Evolutionary conservation across 257 asterid species (phyloP).

Genomic region (Osmanthus fragrans): DNA sequence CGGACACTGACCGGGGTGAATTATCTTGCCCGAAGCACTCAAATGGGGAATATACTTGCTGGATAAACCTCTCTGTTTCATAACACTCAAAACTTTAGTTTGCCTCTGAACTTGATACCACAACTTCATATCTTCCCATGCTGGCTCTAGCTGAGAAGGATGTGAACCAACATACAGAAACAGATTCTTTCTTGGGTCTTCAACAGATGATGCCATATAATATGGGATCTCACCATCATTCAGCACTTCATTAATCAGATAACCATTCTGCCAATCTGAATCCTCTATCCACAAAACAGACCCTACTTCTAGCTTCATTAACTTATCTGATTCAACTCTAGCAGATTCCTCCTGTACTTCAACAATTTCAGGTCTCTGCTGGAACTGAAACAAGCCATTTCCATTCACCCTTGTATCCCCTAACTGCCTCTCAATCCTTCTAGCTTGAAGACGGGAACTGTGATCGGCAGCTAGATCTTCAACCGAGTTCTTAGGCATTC

Average conservation of each 20-base stretch:
- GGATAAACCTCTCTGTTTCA: conserved; percentile 86
- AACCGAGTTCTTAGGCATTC: conserved; percentile 64
- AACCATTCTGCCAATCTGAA: conserved; percentile 63
- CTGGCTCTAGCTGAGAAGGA: conserved; percentile 93
- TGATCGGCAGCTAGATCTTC: conserved; percentile 99
- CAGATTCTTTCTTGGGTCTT: conserved; percentile 51
- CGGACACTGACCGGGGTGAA: conserved; percentile 77
- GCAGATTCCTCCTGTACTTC: conserved; percentile 78
- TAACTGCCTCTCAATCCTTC: conserved; percentile 83
- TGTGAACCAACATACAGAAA: conserved; percentile 85
- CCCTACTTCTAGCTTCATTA: conserved; percentile 72
- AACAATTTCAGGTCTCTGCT: conserved; percentile 89
- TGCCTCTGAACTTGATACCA: conserved; percentile 99
- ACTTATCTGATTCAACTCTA: conserved; percentile 53
- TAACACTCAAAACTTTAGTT: conserved; percentile 78
- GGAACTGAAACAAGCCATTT: conserved; percentile 65
- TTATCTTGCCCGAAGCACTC: conserved; percentile 73
- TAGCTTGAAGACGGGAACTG: conserved; percentile 80
- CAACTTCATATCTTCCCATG: conserved; percentile 90
- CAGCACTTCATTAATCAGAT: conserved; percentile 56
- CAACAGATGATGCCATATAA: conserved; percentile 66
- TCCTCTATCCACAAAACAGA: conserved; percentile 73
- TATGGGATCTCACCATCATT: conserved; percentile 68
- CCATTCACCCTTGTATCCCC: conserved; percentile 59
- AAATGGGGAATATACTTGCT: conserved; percentile 83